These are phyloP conservation scores for Alternaria solani DNA, from an alignment of 2,329 filamentous ascomycete genomes.

Conservation along the genomic window DNA sequence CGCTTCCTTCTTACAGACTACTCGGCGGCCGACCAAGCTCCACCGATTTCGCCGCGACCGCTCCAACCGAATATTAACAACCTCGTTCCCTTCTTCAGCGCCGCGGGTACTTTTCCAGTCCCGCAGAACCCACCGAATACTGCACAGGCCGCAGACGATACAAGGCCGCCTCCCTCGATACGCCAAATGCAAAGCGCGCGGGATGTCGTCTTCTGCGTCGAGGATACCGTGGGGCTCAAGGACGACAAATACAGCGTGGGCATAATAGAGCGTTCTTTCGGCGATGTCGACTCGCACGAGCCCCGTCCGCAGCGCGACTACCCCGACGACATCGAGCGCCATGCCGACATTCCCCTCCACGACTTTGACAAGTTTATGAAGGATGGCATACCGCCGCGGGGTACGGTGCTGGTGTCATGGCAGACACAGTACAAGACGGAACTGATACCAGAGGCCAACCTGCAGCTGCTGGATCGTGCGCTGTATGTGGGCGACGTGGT, in stretches of 20 bases:
- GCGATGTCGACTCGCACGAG: constrained; percentile 56
- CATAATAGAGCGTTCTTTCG: constrained; percentile 54
- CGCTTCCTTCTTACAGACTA: constrained; percentile 30
- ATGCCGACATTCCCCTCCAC: constrained; percentile 38
- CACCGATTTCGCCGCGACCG: constrained; percentile 20
- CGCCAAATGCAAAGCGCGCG: constrained; percentile 20
- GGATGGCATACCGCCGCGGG: constrained; percentile 59
- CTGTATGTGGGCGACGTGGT: constrained; percentile 65
- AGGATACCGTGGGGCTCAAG: constrained; percentile 55
- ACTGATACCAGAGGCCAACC: constrained; percentile 53
- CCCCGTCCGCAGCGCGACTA: constrained; percentile 55
- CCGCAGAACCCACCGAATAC: constrained; percentile 12
- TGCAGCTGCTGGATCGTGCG: constrained; percentile 63
- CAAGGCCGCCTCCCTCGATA: not conserved
- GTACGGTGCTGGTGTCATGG: constrained; percentile 62
- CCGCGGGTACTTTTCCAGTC: constrained; percentile 19
- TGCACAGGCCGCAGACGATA: not conserved
- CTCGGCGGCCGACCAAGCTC: constrained; percentile 23
- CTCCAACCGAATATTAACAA: constrained; percentile 23
- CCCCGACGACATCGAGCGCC: constrained; percentile 47
- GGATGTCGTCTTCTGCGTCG: constrained; percentile 47
- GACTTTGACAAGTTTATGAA: constrained; percentile 53
- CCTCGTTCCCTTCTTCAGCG: constrained; percentile 34
- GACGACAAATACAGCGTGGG: constrained; percentile 53
- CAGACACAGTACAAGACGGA: constrained; percentile 52